These are phyloP conservation scores for Seiridium cupressi DNA, from an alignment of 2,329 filamentous ascomycete genomes.

Conservation along the genomic window DNA sequence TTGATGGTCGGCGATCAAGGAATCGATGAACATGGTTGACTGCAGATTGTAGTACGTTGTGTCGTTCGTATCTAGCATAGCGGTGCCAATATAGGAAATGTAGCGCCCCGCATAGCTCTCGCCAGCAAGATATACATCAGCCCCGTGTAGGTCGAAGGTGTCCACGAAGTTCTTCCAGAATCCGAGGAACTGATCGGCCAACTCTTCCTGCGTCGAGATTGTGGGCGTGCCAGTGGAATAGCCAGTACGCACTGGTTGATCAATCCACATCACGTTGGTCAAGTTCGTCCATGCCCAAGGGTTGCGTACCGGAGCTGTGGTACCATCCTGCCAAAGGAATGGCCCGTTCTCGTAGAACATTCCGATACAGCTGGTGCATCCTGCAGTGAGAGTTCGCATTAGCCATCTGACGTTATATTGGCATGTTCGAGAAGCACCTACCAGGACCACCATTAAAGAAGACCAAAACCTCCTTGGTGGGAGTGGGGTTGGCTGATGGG, in stretches of 20 bases:
- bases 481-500: background rate
- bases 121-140: slow-evolving; percentile 47
- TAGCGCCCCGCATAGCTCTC: slow-evolving; percentile 48
- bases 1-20: slow-evolving; percentile 47
- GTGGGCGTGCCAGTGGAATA: slow-evolving; percentile 62
- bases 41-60: slow-evolving; percentile 44
- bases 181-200: slow-evolving; percentile 65
- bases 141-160: slow-evolving; percentile 42
- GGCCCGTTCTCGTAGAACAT: slow-evolving; percentile 75
- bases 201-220: slow-evolving; percentile 61
- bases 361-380: slow-evolving; percentile 57
- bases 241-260: slow-evolving; percentile 63
- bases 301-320: slow-evolving; percentile 58
- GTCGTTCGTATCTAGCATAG: slow-evolving; percentile 41
- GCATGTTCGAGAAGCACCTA: background rate
- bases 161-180: slow-evolving; percentile 61
- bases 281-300: slow-evolving; percentile 68
- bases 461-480: background rate
- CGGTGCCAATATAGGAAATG: slow-evolving; percentile 49
- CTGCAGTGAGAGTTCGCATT: background rate
- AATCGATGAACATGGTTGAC: slow-evolving; percentile 59
- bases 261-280: slow-evolving; percentile 72
- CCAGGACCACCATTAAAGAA: slow-evolving; percentile 2
- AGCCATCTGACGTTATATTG: too few relatives aligned
- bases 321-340: slow-evolving; percentile 66